Percentiles rank a stretch among this genome's conserved stretches.
Evolutionary conservation across 2,329 filamentous ascomycete genomes (phyloP).

Genomic region (Sporothrix curviconia): DNA sequence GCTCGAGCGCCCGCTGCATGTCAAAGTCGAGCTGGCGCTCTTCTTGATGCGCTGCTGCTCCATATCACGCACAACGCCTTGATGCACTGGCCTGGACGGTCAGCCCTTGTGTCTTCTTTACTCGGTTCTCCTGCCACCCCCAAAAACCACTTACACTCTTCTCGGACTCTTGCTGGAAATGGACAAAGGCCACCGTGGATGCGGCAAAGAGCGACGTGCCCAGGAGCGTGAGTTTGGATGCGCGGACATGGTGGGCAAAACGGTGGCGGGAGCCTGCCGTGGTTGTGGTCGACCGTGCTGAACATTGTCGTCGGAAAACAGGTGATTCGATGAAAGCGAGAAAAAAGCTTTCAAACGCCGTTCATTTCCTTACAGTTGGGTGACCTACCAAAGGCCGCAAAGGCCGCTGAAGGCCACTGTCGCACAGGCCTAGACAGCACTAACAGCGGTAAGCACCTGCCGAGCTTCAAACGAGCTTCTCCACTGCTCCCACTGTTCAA

Average conservation of each 20-base stretch:
- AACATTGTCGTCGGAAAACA: not conserved
- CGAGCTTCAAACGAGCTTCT: not conserved
- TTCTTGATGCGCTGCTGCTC: constrained; percentile 86
- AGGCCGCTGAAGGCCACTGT: not conserved
- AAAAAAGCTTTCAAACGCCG: constrained; percentile 3
- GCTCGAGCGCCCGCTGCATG: constrained; percentile 77
- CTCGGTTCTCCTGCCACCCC: no score
- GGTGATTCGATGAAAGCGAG: constrained; percentile 2
- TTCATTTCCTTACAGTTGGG: not conserved
- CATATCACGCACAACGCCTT: constrained; percentile 88
- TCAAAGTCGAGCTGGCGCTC: constrained; percentile 94
- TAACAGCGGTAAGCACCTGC: no score
- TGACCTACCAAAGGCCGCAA: not conserved
- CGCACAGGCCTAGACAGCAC: not conserved
- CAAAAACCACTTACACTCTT: constrained; percentile 66
- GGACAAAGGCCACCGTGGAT: constrained; percentile 75
- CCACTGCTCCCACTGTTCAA: not conserved
- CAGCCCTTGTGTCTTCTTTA: not conserved
- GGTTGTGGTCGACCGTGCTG: not conserved
- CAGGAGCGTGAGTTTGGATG: constrained; percentile 78
- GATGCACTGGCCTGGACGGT: constrained; percentile 77
- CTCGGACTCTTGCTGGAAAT: constrained; percentile 78
- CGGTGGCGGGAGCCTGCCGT: not conserved
- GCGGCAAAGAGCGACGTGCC: constrained; percentile 70
- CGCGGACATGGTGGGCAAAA: constrained; percentile 67